Base-by-base conservation (phyloP, 257 asterid species). In the Nicotiana noctiflora region DNA sequence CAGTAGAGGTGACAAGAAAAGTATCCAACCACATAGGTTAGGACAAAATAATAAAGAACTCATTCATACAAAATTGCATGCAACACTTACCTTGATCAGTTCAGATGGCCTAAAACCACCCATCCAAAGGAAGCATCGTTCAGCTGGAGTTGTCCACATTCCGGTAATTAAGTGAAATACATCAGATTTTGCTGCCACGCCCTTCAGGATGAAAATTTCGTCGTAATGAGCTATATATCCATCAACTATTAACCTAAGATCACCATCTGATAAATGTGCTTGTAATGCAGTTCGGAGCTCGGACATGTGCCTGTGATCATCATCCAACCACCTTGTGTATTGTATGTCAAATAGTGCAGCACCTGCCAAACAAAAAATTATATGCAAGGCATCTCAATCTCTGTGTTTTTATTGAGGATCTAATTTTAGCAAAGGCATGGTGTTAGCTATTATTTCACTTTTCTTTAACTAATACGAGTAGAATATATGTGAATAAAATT, bases 61-160 rank as follows among this genome's bases (percentile, higher is more conserved):
- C 17, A 51, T 13, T 51, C 55, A 4, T 51, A 12, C 17, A 12
- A 49, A 12, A 49, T 49, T 13, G 46, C 46, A 40, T 40, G 76
- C 18, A 66, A 37, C 31, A 68, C 8, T 68, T 66, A 92, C 99
- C 97, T 95, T 95, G 88, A 95, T 95, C 9, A 93, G 85, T 25
- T 92, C 99, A 1, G 99, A 95, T 13, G 99, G 99, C 51, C 97
- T 86, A 82, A 95, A 95, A 67, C 99, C 99, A 1, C 96, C 99
- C 92, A 95, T 92, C 99, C 99, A 95, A 15, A 95, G 97, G 79
- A 95, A 95, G 83, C 99, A 95, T 6, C 98, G 93, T 70, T 95
- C 99, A 4, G 97, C 94, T 0, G 97, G 94, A 1, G 97, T 90
- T 25, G 93, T 83, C 99, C 99, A 95, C 97, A 90, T 92, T 83